phyloP scores from a whole-genome alignment of 2,329 filamentous ascomycete genomes.

The Arthrobotrys musiformis region DNA sequence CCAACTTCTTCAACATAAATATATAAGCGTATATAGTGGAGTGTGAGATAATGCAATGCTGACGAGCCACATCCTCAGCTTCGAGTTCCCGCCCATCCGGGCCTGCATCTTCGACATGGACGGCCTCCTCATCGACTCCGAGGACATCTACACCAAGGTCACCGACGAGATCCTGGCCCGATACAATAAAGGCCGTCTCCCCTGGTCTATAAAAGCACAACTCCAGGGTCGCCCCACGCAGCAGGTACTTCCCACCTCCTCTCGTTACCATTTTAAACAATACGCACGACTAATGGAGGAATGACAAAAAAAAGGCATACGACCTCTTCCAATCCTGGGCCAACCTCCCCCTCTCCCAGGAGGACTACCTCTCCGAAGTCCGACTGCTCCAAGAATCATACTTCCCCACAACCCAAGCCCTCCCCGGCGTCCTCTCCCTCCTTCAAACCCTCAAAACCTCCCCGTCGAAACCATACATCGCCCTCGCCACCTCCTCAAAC shows the following conservation, averaged over 20 bases:
- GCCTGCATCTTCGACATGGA: slow-evolving; percentile 99
- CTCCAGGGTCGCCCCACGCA: slow-evolving; percentile 74
- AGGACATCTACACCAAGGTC: slow-evolving; percentile 86
- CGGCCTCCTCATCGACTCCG: slow-evolving; percentile 90
- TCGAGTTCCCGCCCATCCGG: slow-evolving; percentile 75
- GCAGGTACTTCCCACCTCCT: slow-evolving; percentile 62
- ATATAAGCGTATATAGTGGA: no score
- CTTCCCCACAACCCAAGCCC: slow-evolving; percentile 79
- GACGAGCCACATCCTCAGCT: slow-evolving; percentile 50
- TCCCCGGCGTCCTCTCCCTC: slow-evolving; percentile 80
- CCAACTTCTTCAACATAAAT: no score
- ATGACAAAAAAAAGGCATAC: slow-evolving; percentile 64
- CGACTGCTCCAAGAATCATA: slow-evolving; percentile 73
- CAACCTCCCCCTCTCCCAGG: slow-evolving; percentile 77
- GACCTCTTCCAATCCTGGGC: slow-evolving; percentile 83
- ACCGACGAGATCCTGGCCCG: slow-evolving; percentile 83
- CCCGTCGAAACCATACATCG: slow-evolving; percentile 69
- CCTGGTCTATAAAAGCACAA: slow-evolving; percentile 93
- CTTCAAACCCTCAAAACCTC: slow-evolving; percentile 70
- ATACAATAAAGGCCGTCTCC: slow-evolving; percentile 78
- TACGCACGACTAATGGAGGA: neutral
- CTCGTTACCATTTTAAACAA: neutral
- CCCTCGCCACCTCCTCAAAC: slow-evolving; percentile 84
- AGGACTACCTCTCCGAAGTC: slow-evolving; percentile 74
- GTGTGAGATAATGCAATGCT: no score